phyloP scores from a whole-genome alignment of 805 yeast genomes.

The Teunomyces panamensis region DNA sequence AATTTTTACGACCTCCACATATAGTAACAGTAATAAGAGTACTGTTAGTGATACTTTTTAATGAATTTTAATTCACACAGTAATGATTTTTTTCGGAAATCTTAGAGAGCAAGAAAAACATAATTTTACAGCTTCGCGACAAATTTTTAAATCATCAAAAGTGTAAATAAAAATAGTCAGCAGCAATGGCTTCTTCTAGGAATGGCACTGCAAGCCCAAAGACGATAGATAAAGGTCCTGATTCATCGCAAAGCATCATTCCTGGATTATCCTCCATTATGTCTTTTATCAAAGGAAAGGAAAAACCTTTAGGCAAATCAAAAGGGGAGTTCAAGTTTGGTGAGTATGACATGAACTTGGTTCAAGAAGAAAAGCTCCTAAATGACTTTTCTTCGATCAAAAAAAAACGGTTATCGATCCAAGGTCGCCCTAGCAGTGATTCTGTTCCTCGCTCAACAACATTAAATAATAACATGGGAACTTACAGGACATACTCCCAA shows the following conservation, averaged over 20 bases:
- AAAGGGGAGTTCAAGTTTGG: not conserved
- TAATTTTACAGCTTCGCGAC: conserved; percentile 1
- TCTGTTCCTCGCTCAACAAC: conserved; percentile 27
- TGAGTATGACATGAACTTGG: conserved; percentile 1
- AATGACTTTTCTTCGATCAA: conserved; percentile 25
- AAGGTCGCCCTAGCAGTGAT: conserved; percentile 12
- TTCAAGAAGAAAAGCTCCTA: conserved; percentile 16
- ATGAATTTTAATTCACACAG: not conserved
- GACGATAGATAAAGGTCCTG: not conserved
- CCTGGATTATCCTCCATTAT: not conserved
- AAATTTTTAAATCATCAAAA: conserved; percentile 1
- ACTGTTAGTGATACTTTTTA: not conserved
- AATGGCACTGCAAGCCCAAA: not conserved
- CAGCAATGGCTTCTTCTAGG: conserved; percentile 1
- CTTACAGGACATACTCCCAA: conserved; percentile 19
- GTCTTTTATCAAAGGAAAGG: not conserved
- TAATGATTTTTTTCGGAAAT: not conserved
- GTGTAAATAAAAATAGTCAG: not conserved
- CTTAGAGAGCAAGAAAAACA: not conserved
- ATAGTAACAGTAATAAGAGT: conserved; percentile 8
- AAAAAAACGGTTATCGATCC: conserved; percentile 27
- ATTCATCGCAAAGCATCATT: not conserved
- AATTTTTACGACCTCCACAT: conserved; percentile 4
- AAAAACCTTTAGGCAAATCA: not conserved
- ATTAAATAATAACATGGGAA: conserved; percentile 11